phyloP scores from a whole-genome alignment of 768 basidiomycete species.

The Lactifluus subvellereus region DNA sequence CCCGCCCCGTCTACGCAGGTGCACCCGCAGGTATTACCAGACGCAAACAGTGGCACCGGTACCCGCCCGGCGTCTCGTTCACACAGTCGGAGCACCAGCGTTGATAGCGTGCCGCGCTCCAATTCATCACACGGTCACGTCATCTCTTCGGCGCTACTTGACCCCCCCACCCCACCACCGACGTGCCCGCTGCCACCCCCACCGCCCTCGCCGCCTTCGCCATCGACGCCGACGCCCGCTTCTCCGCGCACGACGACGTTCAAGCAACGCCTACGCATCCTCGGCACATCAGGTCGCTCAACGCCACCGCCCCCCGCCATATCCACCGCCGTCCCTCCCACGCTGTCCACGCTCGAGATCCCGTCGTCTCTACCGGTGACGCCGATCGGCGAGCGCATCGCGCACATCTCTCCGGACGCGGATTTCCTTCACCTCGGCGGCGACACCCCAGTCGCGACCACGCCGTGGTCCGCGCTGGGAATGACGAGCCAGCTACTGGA shows the following conservation, averaged over 20 bases:
- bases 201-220: slow-evolving; percentile 23
- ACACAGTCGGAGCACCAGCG: slow-evolving; percentile 29
- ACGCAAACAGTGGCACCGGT: neutral
- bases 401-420: slow-evolving; percentile 44
- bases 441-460: slow-evolving; percentile 13
- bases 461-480: neutral
- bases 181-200: slow-evolving; percentile 38
- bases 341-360: slow-evolving; percentile 25
- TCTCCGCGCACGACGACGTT: slow-evolving; percentile 30
- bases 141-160: slow-evolving; percentile 38
- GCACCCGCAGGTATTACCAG: slow-evolving; percentile 41
- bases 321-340: slow-evolving; percentile 20
- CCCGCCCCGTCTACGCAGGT: slow-evolving; percentile 55
- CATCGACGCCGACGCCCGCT: slow-evolving; percentile 19
- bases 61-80: slow-evolving; percentile 40
- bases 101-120: slow-evolving; percentile 24
- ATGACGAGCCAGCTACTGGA: too few species aligned
- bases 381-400: slow-evolving; percentile 66
- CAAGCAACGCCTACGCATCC: slow-evolving; percentile 60
- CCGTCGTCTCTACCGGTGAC: slow-evolving; percentile 33
- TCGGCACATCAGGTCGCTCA: slow-evolving; percentile 41
- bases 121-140: slow-evolving; percentile 40
- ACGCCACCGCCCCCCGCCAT: slow-evolving; percentile 31
- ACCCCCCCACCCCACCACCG: slow-evolving; percentile 41
- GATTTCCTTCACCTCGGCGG: slow-evolving; percentile 49